Evolutionary conservation across 2,329 filamentous ascomycete species (phyloP).

Genomic region (Clarireedia paspali): DNA sequence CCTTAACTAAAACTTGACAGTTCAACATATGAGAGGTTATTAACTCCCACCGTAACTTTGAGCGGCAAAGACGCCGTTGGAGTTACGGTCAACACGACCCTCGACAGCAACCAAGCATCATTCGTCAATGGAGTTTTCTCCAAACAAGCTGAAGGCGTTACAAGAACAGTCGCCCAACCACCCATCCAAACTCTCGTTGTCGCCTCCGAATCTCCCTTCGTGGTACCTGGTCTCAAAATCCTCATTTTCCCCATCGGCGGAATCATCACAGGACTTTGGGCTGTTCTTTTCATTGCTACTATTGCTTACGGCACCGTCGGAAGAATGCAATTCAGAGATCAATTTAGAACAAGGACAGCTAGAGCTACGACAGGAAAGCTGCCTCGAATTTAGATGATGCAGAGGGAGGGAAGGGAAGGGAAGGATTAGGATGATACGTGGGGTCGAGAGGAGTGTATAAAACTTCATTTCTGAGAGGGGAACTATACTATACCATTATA

Average conservation of each 20-base stretch:
- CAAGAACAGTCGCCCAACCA: slow-evolving; percentile 23
- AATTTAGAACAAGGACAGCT: slow-evolving; percentile 47
- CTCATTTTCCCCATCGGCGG: slow-evolving; percentile 64
- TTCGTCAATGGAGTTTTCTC: slow-evolving; percentile 68
- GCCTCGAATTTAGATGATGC: slow-evolving; percentile 20
- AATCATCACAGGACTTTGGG: slow-evolving; percentile 58
- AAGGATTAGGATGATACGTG: not conserved
- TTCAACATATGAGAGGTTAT: slow-evolving; percentile 45
- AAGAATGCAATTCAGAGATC: slow-evolving; percentile 57
- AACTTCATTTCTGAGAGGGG: slow-evolving; percentile 1
- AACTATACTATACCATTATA: not conserved
- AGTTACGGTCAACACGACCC: slow-evolving; percentile 49
- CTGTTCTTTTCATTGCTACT: slow-evolving; percentile 45
- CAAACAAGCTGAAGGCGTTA: slow-evolving; percentile 24
- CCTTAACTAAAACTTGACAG: slow-evolving; percentile 35
- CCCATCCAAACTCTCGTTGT: slow-evolving; percentile 28
- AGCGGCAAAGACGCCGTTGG: slow-evolving; percentile 47
- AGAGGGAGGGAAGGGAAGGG: not conserved
- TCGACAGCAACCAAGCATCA: slow-evolving; percentile 62
- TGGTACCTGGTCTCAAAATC: slow-evolving; percentile 60
- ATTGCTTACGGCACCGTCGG: slow-evolving; percentile 60
- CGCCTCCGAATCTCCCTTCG: slow-evolving; percentile 44
- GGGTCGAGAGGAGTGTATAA: not conserved
- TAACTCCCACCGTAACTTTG: slow-evolving; percentile 63
- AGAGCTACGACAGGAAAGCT: slow-evolving; percentile 32